Conservation (phyloP, 345 rosid genomes). For the Lepidium aucheri region DNA sequence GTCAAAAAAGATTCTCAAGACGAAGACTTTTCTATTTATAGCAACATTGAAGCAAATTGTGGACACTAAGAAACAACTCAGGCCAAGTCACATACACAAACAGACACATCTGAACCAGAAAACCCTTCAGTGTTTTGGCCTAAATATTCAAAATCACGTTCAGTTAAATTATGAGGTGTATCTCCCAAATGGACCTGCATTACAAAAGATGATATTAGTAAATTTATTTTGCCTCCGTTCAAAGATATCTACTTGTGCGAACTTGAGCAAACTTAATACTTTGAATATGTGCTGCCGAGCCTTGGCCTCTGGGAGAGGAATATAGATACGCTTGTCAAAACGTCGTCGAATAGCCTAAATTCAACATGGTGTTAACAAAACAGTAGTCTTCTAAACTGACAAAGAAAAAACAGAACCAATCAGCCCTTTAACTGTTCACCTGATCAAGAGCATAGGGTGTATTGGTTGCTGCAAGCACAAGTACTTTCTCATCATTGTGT, state of each 20-base stretch:
- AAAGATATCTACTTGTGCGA: background rate
- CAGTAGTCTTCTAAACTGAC: background rate
- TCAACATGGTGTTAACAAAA: slow-evolving; percentile 21
- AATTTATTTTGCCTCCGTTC: background rate
- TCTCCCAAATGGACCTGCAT: slow-evolving; percentile 89
- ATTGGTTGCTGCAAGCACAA: slow-evolving; percentile 91
- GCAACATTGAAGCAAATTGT: background rate
- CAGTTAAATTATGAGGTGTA: slow-evolving; percentile 84
- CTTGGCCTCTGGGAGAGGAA: slow-evolving; percentile 88
- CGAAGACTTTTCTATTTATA: background rate
- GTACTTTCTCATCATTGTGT: slow-evolving; percentile 82
- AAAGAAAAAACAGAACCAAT: slow-evolving; percentile 7
- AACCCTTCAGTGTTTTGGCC: slow-evolving; percentile 79
- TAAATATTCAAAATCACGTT: slow-evolving; percentile 77
- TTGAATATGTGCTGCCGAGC: slow-evolving; percentile 95
- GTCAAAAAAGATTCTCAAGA: background rate
- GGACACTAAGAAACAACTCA: background rate
- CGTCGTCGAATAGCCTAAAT: slow-evolving; percentile 86
- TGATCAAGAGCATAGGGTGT: slow-evolving; percentile 95
- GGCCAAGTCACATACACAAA: slow-evolving; percentile 59
- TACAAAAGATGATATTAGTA: background rate
- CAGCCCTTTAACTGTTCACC: slow-evolving; percentile 26
- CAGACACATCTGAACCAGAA: slow-evolving; percentile 92
- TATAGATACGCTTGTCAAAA: slow-evolving; percentile 93
- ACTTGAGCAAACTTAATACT: slow-evolving; percentile 27